Evolutionary conservation across 208 protist species (phyloP).

Genomic region (Trichomonas gallinae): DNA sequence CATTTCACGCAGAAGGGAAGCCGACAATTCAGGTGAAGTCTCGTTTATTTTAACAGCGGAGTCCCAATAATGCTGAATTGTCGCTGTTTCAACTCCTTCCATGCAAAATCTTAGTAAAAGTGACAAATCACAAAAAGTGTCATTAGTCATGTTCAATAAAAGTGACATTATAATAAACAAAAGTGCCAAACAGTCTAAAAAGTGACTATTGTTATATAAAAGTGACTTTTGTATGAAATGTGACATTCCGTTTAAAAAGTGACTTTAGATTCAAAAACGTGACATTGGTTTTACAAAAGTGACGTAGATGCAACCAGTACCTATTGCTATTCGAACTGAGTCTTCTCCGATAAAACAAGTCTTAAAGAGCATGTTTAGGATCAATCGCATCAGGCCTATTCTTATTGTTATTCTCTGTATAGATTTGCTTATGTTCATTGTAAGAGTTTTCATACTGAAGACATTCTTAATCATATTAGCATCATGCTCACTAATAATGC

Average conservation of each 20-base stretch:
- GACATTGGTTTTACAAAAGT: too few relatives aligned
- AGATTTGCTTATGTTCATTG: background rate
- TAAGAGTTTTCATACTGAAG: background rate
- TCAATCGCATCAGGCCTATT: background rate
- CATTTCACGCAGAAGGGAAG: background rate
- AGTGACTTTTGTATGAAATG: too few relatives aligned
- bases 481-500: background rate
- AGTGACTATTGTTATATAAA: too few relatives aligned
- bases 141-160: too few relatives aligned
- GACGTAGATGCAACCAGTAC: background rate
- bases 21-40: background rate
- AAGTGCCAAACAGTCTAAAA: too few relatives aligned
- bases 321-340: background rate
- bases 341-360: background rate
- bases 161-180: too few relatives aligned
- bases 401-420: background rate
- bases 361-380: background rate
- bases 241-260: too few relatives aligned
- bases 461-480: background rate
- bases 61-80: background rate
- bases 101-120: background rate
- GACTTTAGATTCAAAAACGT: too few relatives aligned
- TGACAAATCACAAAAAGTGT: too few relatives aligned
- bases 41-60: background rate
- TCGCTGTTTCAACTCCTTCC: background rate